Base-by-base conservation (phyloP, 2,329 filamentous ascomycete genomes). In the Aureobasidium uvarum region DNA sequence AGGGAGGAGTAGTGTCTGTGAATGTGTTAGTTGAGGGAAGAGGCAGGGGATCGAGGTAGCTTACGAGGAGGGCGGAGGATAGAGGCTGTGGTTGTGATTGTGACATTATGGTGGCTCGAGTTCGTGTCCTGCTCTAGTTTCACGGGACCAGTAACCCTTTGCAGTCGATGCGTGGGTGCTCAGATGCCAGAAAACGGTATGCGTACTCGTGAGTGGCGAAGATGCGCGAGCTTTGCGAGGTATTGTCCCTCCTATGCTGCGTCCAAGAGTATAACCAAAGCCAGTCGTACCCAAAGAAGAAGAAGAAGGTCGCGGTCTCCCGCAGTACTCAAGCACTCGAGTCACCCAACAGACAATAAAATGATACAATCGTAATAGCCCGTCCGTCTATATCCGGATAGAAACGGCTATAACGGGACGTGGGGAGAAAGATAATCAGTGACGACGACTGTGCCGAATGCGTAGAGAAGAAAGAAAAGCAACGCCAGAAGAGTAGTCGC, bases 1-100 rank as follows among this genome's bases (percentile, higher is more conserved):
- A 16, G 52, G 64, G 41, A 54, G 51, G 41, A 41, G 64, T 38
- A 51, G 66, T 14, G 60, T 45, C 60, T 63, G 20, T 62, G 23
- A 10, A n/a, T 31, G 25, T 20, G 31, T 59, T 28, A 56, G 36
- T n/a, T 13, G 16, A 25, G 7, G 16, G 38, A 16, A 14, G 16
- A 20, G 25, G 11, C 3, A 14, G 31, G 2, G 31, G 18, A 28
- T 3, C 10, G 43, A 41, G 10, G 20, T 2, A 13, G 28, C 56
- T 41, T 48, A 60, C 56, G 56, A 60, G 56, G n/a, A 60, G 41
- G 2, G 56, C 31, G 5, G 41, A 46, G 20, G 41, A 43, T 16
- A 60, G 7, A 4, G 38, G 23, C 38, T 38, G 38, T 28, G 52
- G 43, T 31, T 31, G 39, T 58, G 55, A 23, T 46, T 33, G 41